Base-by-base conservation (phyloP, 2,329 filamentous ascomycete species). In the Intubia oerlemansii region DNA sequence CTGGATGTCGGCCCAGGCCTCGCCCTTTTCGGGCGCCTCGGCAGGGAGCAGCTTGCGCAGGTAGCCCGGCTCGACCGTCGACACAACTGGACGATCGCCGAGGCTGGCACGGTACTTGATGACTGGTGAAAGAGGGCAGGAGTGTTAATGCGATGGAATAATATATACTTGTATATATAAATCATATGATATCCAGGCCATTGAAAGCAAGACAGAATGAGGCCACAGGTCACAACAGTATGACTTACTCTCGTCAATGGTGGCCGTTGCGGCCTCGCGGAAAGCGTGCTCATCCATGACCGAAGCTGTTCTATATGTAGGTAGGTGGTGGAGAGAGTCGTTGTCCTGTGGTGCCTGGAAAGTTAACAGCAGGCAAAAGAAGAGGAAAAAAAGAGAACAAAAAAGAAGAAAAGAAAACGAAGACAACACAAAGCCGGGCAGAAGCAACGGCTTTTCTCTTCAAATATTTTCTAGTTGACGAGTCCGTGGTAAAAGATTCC, bases 1-100 rank as follows among this genome's bases (percentile, higher is more conserved):
- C 41, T 81, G 77, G 44, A 95, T 93, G 29, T 66, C 58, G 14
- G 59, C 53, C 79, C 84, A 92, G 44, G 64, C 54, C 57, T 75
- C 81, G 42, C 62, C 76, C 33, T 66, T 57, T 38, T 61, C 57
- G 27, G 66, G 85, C 22, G 66, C 67, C 30, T 54, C 57, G 22
- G 51, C 42, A 2, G 85, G 85, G 14, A 95, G 67, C 6, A 88
- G 62, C 25, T 77, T 72, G 27, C 70, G 66, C 8, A 95, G 67
- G 47, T 92, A 95, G 32, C 85, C 85, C 0, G 85, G 85, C 34
- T 75, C 57, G 28, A 93, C 73, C 30, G 65, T 65, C 10, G 84
- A 75, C 7, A 90, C 56, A 21, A 92, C 82, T 25, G 66, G 67
- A 12, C 69, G 68, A 3, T 66, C 56, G 28, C 66, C 57, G 31